These are phyloP conservation scores for Arthroderma sp. DNA, from an alignment of 2,329 filamentous ascomycete species.

Conservation along the genomic window DNA sequence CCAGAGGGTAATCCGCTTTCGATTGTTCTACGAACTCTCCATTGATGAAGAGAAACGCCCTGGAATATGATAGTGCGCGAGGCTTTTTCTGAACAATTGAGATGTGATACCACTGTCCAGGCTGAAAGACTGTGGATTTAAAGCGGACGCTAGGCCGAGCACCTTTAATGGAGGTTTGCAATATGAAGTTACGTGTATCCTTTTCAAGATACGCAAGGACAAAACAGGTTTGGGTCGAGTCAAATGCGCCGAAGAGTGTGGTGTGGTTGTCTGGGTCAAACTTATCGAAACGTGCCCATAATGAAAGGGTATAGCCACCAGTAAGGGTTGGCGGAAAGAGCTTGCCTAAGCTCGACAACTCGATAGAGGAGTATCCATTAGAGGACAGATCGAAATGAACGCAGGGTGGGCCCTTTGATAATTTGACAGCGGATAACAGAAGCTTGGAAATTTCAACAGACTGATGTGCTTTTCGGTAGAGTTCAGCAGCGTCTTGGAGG, in stretches of 20 bases:
- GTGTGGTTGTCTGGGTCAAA: conserved; percentile 81
- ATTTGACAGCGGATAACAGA: conserved; percentile 57
- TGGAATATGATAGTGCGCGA: conserved; percentile 60
- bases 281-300: conserved; percentile 78
- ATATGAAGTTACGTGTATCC: conserved; percentile 83
- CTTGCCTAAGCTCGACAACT: conserved; percentile 72
- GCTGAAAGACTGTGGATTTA: conserved; percentile 64
- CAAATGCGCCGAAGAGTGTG: conserved; percentile 90
- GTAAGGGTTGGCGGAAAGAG: conserved; percentile 68
- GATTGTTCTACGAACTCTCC: conserved; percentile 89
- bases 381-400: conserved; percentile 89
- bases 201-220: conserved; percentile 86
- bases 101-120: conserved; percentile 83
- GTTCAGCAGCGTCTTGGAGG: conserved; percentile 69
- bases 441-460: conserved; percentile 51
- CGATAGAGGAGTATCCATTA: conserved; percentile 78
- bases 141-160: conserved; percentile 83
- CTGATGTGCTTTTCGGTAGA: conserved; percentile 47
- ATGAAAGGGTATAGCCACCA: conserved; percentile 75
- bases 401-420: conserved; percentile 64
- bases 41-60: conserved; percentile 79
- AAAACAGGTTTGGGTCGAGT: conserved; percentile 84
- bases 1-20: conserved; percentile 74
- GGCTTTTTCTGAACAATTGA: conserved; percentile 72
- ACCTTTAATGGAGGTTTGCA: conserved; percentile 87